phyloP scores from a whole-genome alignment of 208 protist species.

The Wallacemonas collosoma region DNA sequence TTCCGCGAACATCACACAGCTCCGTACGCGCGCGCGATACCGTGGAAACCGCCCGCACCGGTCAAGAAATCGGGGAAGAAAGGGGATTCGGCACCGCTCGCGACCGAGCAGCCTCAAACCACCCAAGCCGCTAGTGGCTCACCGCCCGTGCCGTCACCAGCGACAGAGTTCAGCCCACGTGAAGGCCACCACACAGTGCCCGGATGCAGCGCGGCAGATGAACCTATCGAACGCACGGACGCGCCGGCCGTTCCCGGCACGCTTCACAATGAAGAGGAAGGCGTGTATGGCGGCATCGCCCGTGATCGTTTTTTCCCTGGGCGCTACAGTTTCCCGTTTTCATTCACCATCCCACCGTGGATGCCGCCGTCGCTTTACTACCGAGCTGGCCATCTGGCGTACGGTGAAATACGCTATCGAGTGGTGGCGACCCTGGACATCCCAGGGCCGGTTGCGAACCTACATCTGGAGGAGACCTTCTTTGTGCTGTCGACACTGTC shows the following conservation, averaged over 20 bases:
- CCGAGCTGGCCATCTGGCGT: slow-evolving; percentile 27
- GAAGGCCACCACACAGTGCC: neutral
- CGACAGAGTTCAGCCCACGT: neutral
- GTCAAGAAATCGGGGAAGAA: neutral
- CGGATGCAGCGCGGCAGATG: too few relatives aligned
- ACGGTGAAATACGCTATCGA: slow-evolving; percentile 44
- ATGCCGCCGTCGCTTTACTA: slow-evolving; percentile 73
- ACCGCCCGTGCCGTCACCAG: neutral
- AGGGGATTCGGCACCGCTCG: neutral
- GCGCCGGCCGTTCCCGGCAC: neutral
- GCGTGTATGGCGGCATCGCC: slow-evolving; percentile 21
- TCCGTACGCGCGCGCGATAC: slow-evolving; percentile 47
- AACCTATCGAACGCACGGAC: neutral
- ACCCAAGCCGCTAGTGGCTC: neutral
- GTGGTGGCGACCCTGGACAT: slow-evolving; percentile 43
- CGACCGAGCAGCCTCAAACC: neutral
- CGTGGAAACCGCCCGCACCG: slow-evolving; percentile 24
- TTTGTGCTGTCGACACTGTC: slow-evolving; percentile 60
- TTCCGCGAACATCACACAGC: slow-evolving; percentile 52
- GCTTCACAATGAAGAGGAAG: slow-evolving; percentile 19
- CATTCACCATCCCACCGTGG: slow-evolving; percentile 61
- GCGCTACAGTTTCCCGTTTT: slow-evolving; percentile 56
- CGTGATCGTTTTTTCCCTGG: slow-evolving; percentile 46
- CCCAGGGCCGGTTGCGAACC: slow-evolving; percentile 17
- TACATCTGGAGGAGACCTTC: slow-evolving; percentile 27